These are phyloP conservation scores for Phialemonium atrogriseum DNA, from an alignment of 2,329 filamentous ascomycete species.

Conservation along the genomic window DNA sequence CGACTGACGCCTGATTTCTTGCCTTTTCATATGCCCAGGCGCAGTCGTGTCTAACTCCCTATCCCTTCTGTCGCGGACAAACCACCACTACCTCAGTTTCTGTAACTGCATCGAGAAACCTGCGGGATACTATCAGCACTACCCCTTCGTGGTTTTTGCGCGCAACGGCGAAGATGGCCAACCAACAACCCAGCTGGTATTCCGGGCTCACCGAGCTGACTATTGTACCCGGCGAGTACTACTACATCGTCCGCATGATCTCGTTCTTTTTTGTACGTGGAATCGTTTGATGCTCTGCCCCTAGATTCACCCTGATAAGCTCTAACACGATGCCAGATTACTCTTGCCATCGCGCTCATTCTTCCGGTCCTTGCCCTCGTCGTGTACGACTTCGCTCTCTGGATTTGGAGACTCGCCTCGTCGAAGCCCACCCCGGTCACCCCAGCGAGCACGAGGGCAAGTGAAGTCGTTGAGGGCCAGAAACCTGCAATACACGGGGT, in stretches of 20 bases:
- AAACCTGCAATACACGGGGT: no score
- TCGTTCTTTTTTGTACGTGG: constrained; percentile 19
- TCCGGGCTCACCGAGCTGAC: constrained; percentile 12
- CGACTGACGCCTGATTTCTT: no score
- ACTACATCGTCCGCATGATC: constrained; percentile 13
- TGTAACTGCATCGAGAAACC: no score
- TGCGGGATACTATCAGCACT: no score
- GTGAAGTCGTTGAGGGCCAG: no score
- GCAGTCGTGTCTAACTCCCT: no score
- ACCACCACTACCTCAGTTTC: no score
- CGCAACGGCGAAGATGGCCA: constrained; percentile 5
- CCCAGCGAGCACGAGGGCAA: no score
- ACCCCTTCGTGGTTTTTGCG: no score
- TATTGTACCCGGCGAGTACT: constrained; percentile 10
- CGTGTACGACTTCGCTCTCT: constrained; percentile 41
- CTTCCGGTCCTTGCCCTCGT: constrained; percentile 39
- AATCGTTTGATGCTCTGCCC: neutral
- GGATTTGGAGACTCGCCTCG: constrained; percentile 39
- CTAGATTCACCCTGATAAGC: neutral
- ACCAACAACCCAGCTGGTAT: constrained; percentile 9
- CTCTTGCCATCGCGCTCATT: constrained; percentile 36
- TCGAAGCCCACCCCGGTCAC: constrained; percentile 7
- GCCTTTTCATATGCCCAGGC: no score
- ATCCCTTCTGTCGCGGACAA: no score
- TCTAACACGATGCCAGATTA: constrained; percentile 23